Evolutionary conservation across 441 rosid species (phyloP).

Genomic region (Pelargonium australe): DNA sequence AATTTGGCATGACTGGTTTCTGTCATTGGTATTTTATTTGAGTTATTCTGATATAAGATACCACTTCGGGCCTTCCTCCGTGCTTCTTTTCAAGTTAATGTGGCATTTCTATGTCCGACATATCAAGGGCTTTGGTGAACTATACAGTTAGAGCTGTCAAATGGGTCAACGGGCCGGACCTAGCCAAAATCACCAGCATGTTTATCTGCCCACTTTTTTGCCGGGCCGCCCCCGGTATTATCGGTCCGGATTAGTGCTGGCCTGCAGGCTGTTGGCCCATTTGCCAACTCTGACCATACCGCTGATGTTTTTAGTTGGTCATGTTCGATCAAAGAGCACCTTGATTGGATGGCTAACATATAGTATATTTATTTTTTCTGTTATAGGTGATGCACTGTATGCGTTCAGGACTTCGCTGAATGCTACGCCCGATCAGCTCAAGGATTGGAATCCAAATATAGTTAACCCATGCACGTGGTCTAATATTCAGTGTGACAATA

Average conservation of each 20-base stretch:
- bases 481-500: neutral
- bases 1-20: too few species aligned
- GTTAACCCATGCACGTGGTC: neutral
- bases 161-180: too few species aligned
- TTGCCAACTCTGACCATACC: too few species aligned
- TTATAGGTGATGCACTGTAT: neutral
- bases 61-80: neutral
- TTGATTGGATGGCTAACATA: too few species aligned
- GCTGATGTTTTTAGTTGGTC: too few species aligned
- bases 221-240: too few species aligned
- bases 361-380: neutral
- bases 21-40: neutral
- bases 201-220: too few species aligned
- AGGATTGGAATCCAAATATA: slow-evolving; percentile 4
- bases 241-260: too few species aligned
- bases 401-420: neutral
- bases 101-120: neutral
- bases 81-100: neutral
- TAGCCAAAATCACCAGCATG: too few species aligned
- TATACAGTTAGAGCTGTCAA: too few species aligned
- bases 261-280: too few species aligned
- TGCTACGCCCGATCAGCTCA: neutral
- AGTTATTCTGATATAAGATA: neutral
- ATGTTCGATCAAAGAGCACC: too few species aligned
- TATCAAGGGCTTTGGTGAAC: neutral